These are phyloP conservation scores for Globomyces sp. DNA, from an alignment of 371 early-diverging fungal genomes.

Conservation along the genomic window DNA sequence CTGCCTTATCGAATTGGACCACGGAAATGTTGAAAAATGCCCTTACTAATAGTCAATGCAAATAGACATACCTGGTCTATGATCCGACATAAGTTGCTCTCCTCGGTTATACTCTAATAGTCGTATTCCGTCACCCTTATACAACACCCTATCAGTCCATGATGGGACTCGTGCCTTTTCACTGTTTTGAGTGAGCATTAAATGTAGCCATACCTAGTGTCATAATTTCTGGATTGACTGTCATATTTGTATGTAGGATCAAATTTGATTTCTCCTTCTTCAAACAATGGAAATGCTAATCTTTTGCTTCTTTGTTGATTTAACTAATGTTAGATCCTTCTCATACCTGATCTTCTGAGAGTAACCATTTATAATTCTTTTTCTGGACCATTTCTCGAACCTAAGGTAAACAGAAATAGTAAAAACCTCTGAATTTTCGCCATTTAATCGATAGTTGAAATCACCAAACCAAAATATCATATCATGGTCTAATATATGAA, in stretches of 20 bases:
- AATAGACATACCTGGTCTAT: slow-evolving; percentile 53
- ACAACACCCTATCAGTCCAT: slow-evolving; percentile 88
- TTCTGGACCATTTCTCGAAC: slow-evolving; percentile 21
- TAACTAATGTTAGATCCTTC: slow-evolving; percentile 36
- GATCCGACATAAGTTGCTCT: slow-evolving; percentile 72
- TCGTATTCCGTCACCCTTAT: slow-evolving; percentile 49
- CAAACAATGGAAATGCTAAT: slow-evolving; percentile 70
- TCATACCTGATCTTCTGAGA: slow-evolving; percentile 43
- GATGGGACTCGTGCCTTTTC: slow-evolving; percentile 83
- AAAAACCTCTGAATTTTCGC: slow-evolving; percentile 66
- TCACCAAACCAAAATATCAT: slow-evolving; percentile 87
- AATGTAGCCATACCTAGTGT: slow-evolving; percentile 61
- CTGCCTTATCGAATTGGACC: background rate
- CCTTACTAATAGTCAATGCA: background rate
- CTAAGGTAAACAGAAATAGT: background rate
- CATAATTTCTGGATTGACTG: slow-evolving; percentile 76
- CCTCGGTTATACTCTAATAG: slow-evolving; percentile 61
- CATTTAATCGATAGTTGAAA: slow-evolving; percentile 81
- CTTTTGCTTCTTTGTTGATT: slow-evolving; percentile 60
- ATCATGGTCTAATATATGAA: slow-evolving; percentile 69
- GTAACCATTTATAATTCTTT: slow-evolving; percentile 22
- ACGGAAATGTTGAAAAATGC: slow-evolving; percentile 10
- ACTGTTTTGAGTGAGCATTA: slow-evolving; percentile 33
- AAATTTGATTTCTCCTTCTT: slow-evolving; percentile 78
- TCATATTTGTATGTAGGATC: slow-evolving; percentile 94